phyloP scores from a whole-genome alignment of 495 filamentous ascomycete genomes.

The Rostrohypoxylon terebratum region DNA sequence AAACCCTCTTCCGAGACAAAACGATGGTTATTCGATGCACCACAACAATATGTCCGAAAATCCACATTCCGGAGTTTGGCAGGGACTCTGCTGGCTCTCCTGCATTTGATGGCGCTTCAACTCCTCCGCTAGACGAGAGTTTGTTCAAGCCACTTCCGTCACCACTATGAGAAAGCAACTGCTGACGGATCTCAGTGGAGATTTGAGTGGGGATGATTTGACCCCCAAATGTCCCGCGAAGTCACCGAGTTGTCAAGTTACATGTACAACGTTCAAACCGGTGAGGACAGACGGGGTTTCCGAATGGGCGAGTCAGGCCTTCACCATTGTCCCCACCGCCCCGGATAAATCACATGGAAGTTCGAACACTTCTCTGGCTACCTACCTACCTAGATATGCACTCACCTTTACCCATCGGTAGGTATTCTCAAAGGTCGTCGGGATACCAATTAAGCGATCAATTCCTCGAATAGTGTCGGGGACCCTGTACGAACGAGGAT shows the following conservation, averaged over 20 bases:
- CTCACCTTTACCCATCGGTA: not conserved
- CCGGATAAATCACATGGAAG: slow-evolving; percentile 5
- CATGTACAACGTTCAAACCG: slow-evolving; percentile 10
- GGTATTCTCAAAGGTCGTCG: not conserved
- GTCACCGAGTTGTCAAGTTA: slow-evolving; percentile 3
- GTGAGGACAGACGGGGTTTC: slow-evolving; percentile 15
- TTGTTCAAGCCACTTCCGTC: not conserved
- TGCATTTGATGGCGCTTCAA: not conserved
- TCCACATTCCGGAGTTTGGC: not conserved
- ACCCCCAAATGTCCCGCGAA: not conserved
- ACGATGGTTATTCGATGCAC: not conserved
- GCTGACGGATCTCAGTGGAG: not conserved
- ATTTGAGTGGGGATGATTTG: not conserved
- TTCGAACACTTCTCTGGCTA: not conserved
- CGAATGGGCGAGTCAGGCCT: slow-evolving; percentile 5
- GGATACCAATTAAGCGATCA: not conserved
- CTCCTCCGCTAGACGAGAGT: not conserved
- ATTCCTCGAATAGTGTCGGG: not conserved
- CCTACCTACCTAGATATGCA: not conserved
- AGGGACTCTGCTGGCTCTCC: not conserved
- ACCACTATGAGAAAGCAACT: not conserved
- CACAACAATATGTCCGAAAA: not conserved
- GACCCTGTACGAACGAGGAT: not conserved
- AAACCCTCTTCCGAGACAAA: not conserved
- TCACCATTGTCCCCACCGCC: slow-evolving; percentile 12